A percentile compares a stretch with the other conserved stretches of the same genome.
These are phyloP conservation scores for Trametes elegans DNA, from an alignment of 768 basidiomycete species.

Conservation along the genomic window DNA sequence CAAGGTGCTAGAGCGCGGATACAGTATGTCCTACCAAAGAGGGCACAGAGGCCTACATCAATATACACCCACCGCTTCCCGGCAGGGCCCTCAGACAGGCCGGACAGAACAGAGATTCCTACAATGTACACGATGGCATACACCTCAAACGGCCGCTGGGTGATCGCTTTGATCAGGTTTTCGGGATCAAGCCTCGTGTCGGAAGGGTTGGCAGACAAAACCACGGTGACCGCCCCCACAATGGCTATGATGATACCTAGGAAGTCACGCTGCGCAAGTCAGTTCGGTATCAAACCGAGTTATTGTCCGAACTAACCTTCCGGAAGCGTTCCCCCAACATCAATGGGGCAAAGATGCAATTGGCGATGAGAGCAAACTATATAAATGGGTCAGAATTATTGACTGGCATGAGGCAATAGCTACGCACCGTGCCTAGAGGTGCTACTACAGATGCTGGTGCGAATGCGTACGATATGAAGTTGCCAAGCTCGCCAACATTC, in stretches of 20 bases:
- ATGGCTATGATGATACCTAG: constrained; percentile 79
- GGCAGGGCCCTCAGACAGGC: constrained; percentile 59
- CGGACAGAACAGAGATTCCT: constrained; percentile 54
- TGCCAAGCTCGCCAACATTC: constrained; percentile 87
- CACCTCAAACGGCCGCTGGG: constrained; percentile 67
- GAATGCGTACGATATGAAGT: constrained; percentile 88
- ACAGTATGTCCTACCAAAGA: constrained; percentile 58
- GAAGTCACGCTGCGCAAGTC: constrained; percentile 60
- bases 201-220: constrained; percentile 72
- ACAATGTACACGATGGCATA: constrained; percentile 67
- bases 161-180: constrained; percentile 65
- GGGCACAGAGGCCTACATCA: constrained; percentile 84
- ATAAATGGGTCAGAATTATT: constrained; percentile 1
- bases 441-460: constrained; percentile 93
- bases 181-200: constrained; percentile 68
- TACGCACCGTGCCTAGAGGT: constrained; percentile 87
- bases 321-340: constrained; percentile 83
- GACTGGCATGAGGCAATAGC: neutral
- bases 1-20: too few relatives aligned
- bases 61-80: constrained; percentile 75
- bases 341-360: constrained; percentile 90
- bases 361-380: constrained; percentile 90
- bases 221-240: constrained; percentile 91
- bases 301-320: constrained; percentile 43
- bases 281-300: neutral